Conservation (phyloP, 768 basidiomycete species). For the Mycena polygramma region DNA sequence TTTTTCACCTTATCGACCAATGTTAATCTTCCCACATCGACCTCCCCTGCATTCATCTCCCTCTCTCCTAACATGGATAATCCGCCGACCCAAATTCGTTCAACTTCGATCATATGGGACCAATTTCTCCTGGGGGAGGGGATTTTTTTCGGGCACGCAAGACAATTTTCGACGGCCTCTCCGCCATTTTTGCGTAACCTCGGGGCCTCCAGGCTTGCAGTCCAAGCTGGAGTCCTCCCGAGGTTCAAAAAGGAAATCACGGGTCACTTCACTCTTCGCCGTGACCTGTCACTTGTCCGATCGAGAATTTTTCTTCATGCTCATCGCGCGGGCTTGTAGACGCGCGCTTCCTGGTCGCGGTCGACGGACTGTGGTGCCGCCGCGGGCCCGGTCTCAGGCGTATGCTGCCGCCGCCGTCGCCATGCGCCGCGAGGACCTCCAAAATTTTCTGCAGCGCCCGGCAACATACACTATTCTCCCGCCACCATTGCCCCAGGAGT, state of each 20-base stretch:
- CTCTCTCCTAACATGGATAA: no score
- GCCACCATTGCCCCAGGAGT: constrained; percentile 70
- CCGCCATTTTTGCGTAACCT: constrained; percentile 20
- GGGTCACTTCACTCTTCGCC: not conserved
- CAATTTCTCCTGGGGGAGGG: no score
- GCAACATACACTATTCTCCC: constrained; percentile 72
- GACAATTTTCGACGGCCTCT: constrained; percentile 1
- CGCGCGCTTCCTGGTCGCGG: constrained; percentile 23
- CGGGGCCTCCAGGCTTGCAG: no score
- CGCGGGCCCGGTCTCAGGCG: constrained; percentile 31
- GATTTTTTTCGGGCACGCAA: no score
- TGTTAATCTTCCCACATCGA: no score
- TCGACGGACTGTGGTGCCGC: constrained; percentile 26
- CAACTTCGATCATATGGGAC: no score
- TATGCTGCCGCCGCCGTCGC: constrained; percentile 31
- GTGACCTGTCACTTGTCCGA: not conserved
- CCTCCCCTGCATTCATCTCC: no score
- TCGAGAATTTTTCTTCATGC: constrained; percentile 17
- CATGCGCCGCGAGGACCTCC: constrained; percentile 54
- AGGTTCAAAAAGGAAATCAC: constrained; percentile 10
- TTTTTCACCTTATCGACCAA: no score
- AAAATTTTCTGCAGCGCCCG: constrained; percentile 63
- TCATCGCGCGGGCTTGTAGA: constrained; percentile 32
- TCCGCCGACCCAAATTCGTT: no score
- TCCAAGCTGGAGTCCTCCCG: not conserved